These are phyloP conservation scores for Dendrocalamus latiflorus DNA, from an alignment of 202 grass and related monocot genomes.

Conservation along the genomic window DNA sequence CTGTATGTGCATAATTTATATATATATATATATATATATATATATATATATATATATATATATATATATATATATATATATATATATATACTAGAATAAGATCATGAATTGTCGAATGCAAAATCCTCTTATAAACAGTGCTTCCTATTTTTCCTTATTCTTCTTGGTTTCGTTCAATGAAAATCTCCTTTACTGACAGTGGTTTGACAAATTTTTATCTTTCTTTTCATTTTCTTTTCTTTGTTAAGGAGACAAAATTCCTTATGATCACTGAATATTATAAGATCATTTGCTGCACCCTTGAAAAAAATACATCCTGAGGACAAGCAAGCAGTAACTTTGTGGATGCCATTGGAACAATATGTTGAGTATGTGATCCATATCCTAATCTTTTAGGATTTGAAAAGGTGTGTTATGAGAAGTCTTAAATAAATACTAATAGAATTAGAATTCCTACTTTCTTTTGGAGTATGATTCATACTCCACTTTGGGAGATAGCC, in stretches of 20 bases:
- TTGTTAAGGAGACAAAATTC: constrained; percentile 1
- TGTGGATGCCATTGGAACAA: background rate
- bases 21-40: background rate
- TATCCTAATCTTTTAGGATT: too few relatives aligned
- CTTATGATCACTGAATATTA: background rate
- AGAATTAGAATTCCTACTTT: too few relatives aligned
- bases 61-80: too few relatives aligned
- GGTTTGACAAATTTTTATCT: background rate
- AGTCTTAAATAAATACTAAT: too few relatives aligned
- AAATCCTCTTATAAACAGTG: background rate
- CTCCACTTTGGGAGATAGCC: too few relatives aligned
- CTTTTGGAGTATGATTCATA: too few relatives aligned
- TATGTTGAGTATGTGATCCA: too few relatives aligned
- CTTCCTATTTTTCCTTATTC: background rate
- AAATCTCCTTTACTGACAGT: background rate
- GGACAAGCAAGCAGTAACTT: constrained; percentile 28
- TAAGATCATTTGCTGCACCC: constrained; percentile 20
- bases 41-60: background rate
- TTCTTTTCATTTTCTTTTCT: background rate
- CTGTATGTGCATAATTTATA: background rate
- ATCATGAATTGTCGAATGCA: background rate
- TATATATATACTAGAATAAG: background rate
- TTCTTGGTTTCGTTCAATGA: background rate
- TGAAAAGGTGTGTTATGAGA: too few relatives aligned
- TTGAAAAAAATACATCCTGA: constrained; percentile 24